These are phyloP conservation scores for Aspergillus aculeatus DNA, from an alignment of 2,329 filamentous ascomycete species.

Conservation along the genomic window DNA sequence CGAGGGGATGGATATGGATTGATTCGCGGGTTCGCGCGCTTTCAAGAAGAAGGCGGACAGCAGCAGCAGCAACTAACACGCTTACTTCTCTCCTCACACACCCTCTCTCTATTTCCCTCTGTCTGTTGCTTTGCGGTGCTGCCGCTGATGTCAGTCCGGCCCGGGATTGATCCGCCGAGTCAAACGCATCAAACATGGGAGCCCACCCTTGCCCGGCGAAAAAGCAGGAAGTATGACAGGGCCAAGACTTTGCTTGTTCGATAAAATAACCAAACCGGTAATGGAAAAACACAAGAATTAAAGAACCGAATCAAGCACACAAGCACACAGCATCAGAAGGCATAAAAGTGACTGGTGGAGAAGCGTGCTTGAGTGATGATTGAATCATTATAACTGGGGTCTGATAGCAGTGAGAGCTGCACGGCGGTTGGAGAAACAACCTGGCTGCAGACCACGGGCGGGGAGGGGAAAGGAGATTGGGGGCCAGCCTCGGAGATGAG, in stretches of 20 bases:
- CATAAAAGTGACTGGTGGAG: background rate
- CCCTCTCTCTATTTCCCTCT: background rate
- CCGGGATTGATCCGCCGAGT: slow-evolving; percentile 22
- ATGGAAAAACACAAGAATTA: background rate
- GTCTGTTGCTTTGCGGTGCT: slow-evolving; percentile 9
- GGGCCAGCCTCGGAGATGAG: background rate
- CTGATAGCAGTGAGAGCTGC: background rate
- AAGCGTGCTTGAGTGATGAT: background rate
- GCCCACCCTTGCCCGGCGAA: background rate
- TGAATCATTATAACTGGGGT: background rate
- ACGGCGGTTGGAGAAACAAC: slow-evolving; percentile 6
- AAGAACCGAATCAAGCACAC: background rate
- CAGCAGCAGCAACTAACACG: background rate
- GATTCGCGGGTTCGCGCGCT: slow-evolving; percentile 23
- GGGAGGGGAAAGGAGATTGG: background rate
- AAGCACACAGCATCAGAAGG: no score
- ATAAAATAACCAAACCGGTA: background rate
- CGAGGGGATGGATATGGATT: slow-evolving; percentile 17
- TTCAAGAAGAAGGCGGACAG: slow-evolving; percentile 23
- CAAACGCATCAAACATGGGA: slow-evolving; percentile 7
- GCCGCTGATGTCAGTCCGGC: slow-evolving; percentile 29
- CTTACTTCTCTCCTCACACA: background rate
- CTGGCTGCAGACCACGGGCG: background rate
- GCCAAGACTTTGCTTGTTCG: background rate
- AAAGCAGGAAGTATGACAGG: background rate